phyloP scores from a whole-genome alignment of 2,329 filamentous ascomycete species.

The Curvularia eragrostidis region DNA sequence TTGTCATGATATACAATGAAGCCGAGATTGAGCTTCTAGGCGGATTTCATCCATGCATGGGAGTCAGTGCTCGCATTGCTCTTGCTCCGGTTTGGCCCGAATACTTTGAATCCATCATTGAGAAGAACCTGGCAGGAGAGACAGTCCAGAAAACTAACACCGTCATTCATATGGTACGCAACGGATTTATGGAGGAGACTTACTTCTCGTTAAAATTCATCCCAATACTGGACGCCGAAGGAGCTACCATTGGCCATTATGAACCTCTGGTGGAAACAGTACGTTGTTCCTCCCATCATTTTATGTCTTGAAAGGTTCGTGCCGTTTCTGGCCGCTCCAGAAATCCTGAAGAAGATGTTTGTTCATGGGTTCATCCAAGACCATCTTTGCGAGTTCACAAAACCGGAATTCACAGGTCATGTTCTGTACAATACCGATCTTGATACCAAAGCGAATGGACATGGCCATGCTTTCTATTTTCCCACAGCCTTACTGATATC shows the following conservation, averaged over 20 bases:
- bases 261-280: constrained; percentile 82
- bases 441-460: not conserved
- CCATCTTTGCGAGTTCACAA: not conserved
- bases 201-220: constrained; percentile 82
- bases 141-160: constrained; percentile 64
- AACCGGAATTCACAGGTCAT: not conserved
- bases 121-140: constrained; percentile 30
- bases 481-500: constrained; percentile 4
- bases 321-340: not conserved
- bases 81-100: constrained; percentile 68
- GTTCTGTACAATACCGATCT: not conserved
- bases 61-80: constrained; percentile 68
- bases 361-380: too few relatives aligned
- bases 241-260: constrained; percentile 73
- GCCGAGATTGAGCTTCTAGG: constrained; percentile 42
- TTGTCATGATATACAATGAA: constrained; percentile 51
- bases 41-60: constrained; percentile 61
- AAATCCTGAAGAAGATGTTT: not conserved
- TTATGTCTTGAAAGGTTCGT: not conserved
- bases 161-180: constrained; percentile 71
- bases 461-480: not conserved
- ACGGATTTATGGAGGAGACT: constrained; percentile 74
- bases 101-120: constrained; percentile 33
- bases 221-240: constrained; percentile 73
- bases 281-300: constrained; percentile 17